Conservation (phyloP, 2,329 filamentous ascomycete species). For the Fusarium armeniacum region DNA sequence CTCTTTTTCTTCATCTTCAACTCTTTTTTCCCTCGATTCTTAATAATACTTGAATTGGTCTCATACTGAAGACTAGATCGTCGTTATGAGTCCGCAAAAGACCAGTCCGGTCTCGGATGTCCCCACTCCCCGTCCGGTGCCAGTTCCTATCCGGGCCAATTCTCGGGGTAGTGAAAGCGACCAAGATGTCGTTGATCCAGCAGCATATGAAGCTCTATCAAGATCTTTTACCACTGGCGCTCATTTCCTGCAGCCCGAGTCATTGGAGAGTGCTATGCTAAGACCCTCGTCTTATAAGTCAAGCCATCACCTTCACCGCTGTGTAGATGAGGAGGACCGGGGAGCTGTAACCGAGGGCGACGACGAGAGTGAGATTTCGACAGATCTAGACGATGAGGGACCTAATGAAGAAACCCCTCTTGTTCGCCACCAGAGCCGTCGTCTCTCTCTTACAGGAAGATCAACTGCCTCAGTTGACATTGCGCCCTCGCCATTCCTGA, state of each 20-base stretch:
- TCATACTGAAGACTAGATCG: background rate
- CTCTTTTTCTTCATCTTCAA: background rate
- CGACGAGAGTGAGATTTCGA: constrained; percentile 22
- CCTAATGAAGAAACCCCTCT: constrained; percentile 50
- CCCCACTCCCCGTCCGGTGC: constrained; percentile 32
- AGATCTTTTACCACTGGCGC: constrained; percentile 57
- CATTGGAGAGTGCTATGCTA: constrained; percentile 58
- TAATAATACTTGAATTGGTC: background rate
- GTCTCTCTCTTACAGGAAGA: constrained; percentile 34
- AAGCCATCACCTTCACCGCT: constrained; percentile 31
- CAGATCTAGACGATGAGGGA: constrained; percentile 17
- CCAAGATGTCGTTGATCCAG: constrained; percentile 37
- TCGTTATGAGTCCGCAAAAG: constrained; percentile 28
- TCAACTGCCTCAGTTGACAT: constrained; percentile 32
- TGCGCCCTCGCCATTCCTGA: constrained; percentile 56
- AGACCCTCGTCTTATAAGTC: constrained; percentile 44
- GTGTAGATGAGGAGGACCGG: constrained; percentile 27
- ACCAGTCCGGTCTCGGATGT: constrained; percentile 18
- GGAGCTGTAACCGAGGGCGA: constrained; percentile 25
- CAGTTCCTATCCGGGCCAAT: constrained; percentile 42
- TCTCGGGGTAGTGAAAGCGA: constrained; percentile 34
- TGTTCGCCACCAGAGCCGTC: constrained; percentile 35
- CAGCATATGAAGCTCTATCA: constrained; percentile 53
- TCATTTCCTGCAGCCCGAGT: constrained; percentile 60
- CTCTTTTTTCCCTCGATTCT: background rate